phyloP scores from a whole-genome alignment of 2,329 filamentous ascomycete genomes.

The Xylariaceae sp. region DNA sequence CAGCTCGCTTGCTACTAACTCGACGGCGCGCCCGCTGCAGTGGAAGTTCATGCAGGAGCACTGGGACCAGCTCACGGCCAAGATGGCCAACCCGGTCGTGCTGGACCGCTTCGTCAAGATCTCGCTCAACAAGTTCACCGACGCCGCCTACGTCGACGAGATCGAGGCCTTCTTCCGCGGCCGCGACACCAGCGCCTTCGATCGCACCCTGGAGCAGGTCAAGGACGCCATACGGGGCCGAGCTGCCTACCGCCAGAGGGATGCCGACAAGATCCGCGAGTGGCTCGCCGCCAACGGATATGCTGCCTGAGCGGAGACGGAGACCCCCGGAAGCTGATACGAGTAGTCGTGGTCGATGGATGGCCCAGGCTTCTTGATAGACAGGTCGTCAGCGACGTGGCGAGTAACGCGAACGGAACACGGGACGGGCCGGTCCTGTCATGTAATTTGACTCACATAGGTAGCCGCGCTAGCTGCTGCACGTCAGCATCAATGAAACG shows the following conservation, averaged over 20 bases:
- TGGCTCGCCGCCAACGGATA: conserved; percentile 60
- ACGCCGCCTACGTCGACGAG: conserved; percentile 60
- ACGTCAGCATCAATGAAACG: too few species aligned
- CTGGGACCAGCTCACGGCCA: conserved; percentile 66
- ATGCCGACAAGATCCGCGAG: conserved; percentile 63
- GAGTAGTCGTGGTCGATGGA: too few species aligned
- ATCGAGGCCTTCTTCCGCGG: conserved; percentile 77
- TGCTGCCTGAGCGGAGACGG: too few species aligned
- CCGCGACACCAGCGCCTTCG: conserved; percentile 81
- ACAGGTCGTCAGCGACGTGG: too few species aligned
- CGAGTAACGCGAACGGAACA: too few species aligned
- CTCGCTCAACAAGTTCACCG: conserved; percentile 70
- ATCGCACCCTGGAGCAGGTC: conserved; percentile 77
- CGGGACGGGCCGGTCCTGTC: too few species aligned
- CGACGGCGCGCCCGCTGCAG: conserved; percentile 61
- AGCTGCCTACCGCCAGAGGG: conserved; percentile 73
- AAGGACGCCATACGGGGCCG: conserved; percentile 79
- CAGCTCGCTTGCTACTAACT: conserved; percentile 64
- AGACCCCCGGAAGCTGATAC: too few species aligned
- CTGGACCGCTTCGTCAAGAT: conserved; percentile 82
- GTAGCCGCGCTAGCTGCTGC: too few species aligned
- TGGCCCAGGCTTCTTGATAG: too few species aligned
- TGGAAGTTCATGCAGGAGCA: conserved; percentile 84
- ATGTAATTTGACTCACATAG: too few species aligned
- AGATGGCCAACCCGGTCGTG: conserved; percentile 76